These are phyloP conservation scores for Clonostachys byssicola DNA, from an alignment of 2,329 filamentous ascomycete genomes.

Conservation along the genomic window DNA sequence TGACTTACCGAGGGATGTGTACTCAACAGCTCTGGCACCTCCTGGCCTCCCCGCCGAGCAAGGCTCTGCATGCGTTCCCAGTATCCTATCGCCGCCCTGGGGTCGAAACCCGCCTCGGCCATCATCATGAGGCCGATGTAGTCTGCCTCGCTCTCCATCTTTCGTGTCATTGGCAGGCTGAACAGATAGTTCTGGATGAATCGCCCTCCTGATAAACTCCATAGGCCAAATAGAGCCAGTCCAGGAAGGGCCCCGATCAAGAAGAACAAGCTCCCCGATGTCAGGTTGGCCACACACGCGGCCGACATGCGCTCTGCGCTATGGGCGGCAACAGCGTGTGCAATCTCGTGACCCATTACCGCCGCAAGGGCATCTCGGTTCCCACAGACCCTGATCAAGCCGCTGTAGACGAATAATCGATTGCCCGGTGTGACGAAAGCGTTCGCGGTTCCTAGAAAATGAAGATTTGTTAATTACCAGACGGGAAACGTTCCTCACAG, in stretches of 20 bases:
- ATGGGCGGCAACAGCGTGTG: conserved; percentile 70
- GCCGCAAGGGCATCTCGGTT: conserved; percentile 69
- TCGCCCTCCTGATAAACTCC: conserved; percentile 36
- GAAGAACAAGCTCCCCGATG: conserved; percentile 44
- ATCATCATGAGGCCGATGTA: conserved; percentile 82
- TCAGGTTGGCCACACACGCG: conserved; percentile 45
- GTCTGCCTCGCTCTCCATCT: conserved; percentile 74
- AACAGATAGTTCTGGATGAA: conserved; percentile 59
- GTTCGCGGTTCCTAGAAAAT: conserved; percentile 49
- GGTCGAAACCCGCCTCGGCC: conserved; percentile 75
- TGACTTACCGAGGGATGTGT: conserved; percentile 68
- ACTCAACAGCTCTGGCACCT: conserved; percentile 66
- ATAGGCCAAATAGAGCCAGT: conserved; percentile 27
- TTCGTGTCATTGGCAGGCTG: conserved; percentile 61
- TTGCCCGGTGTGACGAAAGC: conserved; percentile 76
- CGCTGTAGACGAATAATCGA: conserved; percentile 76
- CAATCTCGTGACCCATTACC: conserved; percentile 76
- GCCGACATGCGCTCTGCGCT: conserved; percentile 58
- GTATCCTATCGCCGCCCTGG: conserved; percentile 60
- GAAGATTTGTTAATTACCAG: conserved; percentile 1
- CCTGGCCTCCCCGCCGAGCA: conserved; percentile 30
- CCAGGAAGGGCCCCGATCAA: conserved; percentile 38
- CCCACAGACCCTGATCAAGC: conserved; percentile 63
- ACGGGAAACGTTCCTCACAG: not conserved
- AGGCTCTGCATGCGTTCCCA: conserved; percentile 62